Evolutionary conservation across 495 filamentous ascomycete species (phyloP), one percentile per base, ranked within the genome.

Genomic region (Peziza echinospora): DNA sequence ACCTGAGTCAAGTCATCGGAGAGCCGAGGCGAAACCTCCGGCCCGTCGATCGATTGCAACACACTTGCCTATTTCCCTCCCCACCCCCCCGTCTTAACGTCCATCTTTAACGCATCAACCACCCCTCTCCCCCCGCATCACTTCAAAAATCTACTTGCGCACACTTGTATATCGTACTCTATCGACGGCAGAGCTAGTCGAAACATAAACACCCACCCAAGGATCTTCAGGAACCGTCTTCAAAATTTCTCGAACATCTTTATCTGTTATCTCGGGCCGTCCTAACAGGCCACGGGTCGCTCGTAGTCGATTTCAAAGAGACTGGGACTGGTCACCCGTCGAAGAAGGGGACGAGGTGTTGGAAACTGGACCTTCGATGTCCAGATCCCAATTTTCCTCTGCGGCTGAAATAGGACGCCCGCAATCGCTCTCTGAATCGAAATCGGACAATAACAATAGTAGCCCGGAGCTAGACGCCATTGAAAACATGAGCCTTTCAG

Each of bases 401-500:
- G 30, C 30, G 30, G 30, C 30, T 17, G 30, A 37, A 0, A 17
- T 11, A 37, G 30, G 30, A 13, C 30, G 19, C 13, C 30, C 30
- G 19, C 30, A 37, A 17, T 17, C 13, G 19, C 30, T 13, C 13
- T 37, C 19, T 11, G 56, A 59, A 30, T 40, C 51, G 21, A 59
- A 59, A 49, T 25, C 46, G 13, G 56, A 50, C 21, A 58, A 58
- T 30, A 48, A 49, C 8, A 42, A 40, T n/a, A 59, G 56, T 34
- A 59, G 56, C 22, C 56, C 56, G 5, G 56, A 59, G 43, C 58
- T 59, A 49, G 50, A 52, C 21, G 41, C 50, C 26, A 49, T 52
- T 37, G 56, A 59, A 37, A 56, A 56, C 25, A 59, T 59, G 56
- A 48, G 51, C 5, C 53, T 59, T 24, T 48, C 55, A 17, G 47